A percentile compares a stretch with the other conserved stretches of the same genome.
Evolutionary conservation across 148 eudicot species (phyloP).

Genomic region (Cornus kousa): DNA sequence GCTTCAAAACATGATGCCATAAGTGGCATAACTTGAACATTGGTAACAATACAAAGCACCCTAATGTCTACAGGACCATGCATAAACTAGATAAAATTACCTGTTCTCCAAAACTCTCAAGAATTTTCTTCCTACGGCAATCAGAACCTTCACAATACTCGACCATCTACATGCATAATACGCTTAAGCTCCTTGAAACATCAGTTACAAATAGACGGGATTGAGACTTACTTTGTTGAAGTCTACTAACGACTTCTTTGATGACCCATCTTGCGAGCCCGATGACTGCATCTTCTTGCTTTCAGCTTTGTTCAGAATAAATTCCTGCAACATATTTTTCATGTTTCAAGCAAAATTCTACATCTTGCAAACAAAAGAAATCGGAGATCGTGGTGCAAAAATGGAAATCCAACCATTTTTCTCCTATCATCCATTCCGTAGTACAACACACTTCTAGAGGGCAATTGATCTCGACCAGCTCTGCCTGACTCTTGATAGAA

Average conservation of each 20-base stretch:
- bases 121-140: constrained; percentile 84
- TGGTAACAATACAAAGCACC: not conserved
- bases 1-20: constrained; percentile 6
- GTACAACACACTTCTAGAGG: constrained; percentile 78
- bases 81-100: constrained; percentile 30
- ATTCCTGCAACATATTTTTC: constrained; percentile 45
- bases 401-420: constrained; percentile 62
- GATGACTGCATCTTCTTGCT: constrained; percentile 62
- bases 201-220: not conserved
- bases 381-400: not conserved
- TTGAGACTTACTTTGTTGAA: constrained; percentile 52
- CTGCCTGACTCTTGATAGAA: constrained; percentile 98
- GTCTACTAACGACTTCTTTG: constrained; percentile 69
- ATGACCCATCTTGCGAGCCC: constrained; percentile 42
- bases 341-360: not conserved
- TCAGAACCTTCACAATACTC: constrained; percentile 78
- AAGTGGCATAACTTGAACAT: not conserved
- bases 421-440: constrained; percentile 85
- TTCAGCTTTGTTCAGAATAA: constrained; percentile 62
- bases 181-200: not conserved
- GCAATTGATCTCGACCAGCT: constrained; percentile 94
- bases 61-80: not conserved
- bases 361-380: constrained; percentile 4
- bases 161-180: constrained; percentile 52
- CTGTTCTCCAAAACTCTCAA: constrained; percentile 87